Conservation (phyloP, 2,329 filamentous ascomycete genomes). For the Talaromyces amestolkiae region DNA sequence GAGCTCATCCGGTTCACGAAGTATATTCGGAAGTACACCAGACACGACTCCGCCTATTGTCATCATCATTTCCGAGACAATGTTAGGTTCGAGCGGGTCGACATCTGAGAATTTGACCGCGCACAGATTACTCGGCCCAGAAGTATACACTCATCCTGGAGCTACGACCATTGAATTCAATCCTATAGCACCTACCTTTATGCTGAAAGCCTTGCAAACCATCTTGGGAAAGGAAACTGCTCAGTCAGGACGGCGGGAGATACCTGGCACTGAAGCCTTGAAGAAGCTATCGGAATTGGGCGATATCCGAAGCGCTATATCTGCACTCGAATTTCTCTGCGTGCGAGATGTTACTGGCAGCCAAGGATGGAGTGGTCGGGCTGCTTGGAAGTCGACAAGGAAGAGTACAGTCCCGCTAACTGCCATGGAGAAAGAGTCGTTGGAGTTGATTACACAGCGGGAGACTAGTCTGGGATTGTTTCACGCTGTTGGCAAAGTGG, state of each 20-base stretch:
- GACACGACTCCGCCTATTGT: conserved; percentile 69
- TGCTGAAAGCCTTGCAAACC: conserved; percentile 78
- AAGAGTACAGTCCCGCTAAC: conserved; percentile 57
- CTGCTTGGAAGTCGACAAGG: conserved; percentile 67
- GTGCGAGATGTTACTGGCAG: conserved; percentile 72
- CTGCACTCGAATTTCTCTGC: conserved; percentile 88
- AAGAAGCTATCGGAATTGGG: conserved; percentile 80
- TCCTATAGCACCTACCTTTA: conserved; percentile 77
- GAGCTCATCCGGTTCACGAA: conserved; percentile 38
- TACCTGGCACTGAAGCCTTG: conserved; percentile 75
- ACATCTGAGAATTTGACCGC: conserved; percentile 89
- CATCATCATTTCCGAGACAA: conserved; percentile 86
- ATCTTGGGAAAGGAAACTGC: conserved; percentile 82
- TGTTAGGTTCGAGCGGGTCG: conserved; percentile 79
- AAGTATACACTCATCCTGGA: conserved; percentile 77
- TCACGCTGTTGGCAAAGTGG: conserved; percentile 90
- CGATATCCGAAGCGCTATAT: conserved; percentile 89
- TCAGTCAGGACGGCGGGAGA: conserved; percentile 69
- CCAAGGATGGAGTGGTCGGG: conserved; percentile 71
- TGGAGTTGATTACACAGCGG: conserved; percentile 78
- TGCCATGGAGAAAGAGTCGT: conserved; percentile 71
- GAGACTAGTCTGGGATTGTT: conserved; percentile 92
- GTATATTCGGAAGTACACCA: conserved; percentile 18
- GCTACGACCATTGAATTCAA: conserved; percentile 89
- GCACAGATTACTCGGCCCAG: conserved; percentile 81